Evolutionary conservation across 306 rosid genomes (phyloP).

Genomic region (Heteromeles arbutifolia): DNA sequence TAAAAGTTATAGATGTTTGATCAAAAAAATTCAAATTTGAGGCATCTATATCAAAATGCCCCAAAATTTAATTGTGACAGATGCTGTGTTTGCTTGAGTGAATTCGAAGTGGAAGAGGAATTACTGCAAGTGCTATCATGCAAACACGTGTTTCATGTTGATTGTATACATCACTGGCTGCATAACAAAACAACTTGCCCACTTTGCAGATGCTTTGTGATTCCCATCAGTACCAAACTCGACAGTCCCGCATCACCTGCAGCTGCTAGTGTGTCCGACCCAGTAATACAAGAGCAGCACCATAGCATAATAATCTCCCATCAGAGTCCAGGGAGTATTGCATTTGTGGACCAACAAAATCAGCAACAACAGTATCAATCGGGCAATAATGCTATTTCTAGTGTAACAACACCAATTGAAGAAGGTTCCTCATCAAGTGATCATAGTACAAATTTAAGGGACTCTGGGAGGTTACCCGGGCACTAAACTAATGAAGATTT

Average conservation of each 20-base stretch:
- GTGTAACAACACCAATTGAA: neutral
- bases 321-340: constrained; percentile 9
- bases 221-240: constrained; percentile 26
- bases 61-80: constrained; percentile 27
- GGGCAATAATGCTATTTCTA: neutral
- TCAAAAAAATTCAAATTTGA: too few relatives aligned
- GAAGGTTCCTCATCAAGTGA: constrained; percentile 11
- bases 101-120: constrained; percentile 70
- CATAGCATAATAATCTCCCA: neutral
- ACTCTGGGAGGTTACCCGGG: neutral
- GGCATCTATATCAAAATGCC: too few relatives aligned
- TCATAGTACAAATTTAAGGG: neutral
- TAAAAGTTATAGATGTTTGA: too few relatives aligned
- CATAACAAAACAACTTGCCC: constrained; percentile 76
- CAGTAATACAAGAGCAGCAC: neutral
- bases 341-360: constrained; percentile 7
- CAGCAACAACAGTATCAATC: constrained; percentile 5
- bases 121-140: constrained; percentile 59
- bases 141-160: constrained; percentile 73
- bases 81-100: constrained; percentile 83
- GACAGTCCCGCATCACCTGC: neutral
- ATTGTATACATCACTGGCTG: constrained; percentile 73
- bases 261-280: neutral
- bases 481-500: neutral
- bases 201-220: constrained; percentile 65